phyloP scores from a whole-genome alignment of 2,329 filamentous ascomycete species.

The Malbranchea zuffiana region DNA sequence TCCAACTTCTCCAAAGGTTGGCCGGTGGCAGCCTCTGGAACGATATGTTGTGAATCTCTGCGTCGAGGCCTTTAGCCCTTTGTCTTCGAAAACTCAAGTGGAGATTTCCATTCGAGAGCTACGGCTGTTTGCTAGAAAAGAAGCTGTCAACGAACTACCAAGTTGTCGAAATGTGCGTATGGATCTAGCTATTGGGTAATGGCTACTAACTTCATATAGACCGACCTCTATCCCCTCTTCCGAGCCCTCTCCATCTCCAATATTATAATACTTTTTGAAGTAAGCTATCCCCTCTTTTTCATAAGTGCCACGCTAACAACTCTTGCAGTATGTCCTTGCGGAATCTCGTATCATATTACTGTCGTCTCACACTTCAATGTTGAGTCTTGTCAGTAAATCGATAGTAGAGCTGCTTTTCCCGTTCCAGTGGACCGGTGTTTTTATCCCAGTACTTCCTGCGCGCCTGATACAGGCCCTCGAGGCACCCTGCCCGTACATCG shows the following conservation, averaged over 20 bases:
- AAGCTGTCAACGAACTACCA: conserved; percentile 84
- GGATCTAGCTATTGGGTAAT: neutral
- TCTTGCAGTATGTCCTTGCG: conserved; percentile 58
- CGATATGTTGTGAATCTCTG: conserved; percentile 95
- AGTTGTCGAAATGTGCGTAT: conserved; percentile 59
- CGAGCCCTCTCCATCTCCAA: conserved; percentile 82
- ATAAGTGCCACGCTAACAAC: conserved; percentile 4
- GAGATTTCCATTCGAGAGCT: conserved; percentile 83
- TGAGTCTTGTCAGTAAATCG: conserved; percentile 85
- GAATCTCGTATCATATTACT: conserved; percentile 94
- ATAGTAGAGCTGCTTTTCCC: conserved; percentile 77
- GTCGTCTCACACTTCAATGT: conserved; percentile 91
- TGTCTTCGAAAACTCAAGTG: conserved; percentile 90
- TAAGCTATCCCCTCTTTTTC: conserved; percentile 14
- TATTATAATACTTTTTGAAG: conserved; percentile 79
- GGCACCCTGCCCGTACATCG: conserved; percentile 91
- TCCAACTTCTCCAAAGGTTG: conserved; percentile 76
- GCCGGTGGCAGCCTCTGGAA: conserved; percentile 92
- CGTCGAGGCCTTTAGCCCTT: conserved; percentile 82
- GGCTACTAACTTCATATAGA: conserved; percentile 29
- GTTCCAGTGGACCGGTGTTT: conserved; percentile 83
- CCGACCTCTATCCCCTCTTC: conserved; percentile 88
- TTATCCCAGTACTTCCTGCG: conserved; percentile 83
- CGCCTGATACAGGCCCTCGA: conserved; percentile 82
- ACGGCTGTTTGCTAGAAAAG: conserved; percentile 82